These are phyloP conservation scores for Tephrocybe sp. DNA, from an alignment of 768 basidiomycete species.

Conservation along the genomic window DNA sequence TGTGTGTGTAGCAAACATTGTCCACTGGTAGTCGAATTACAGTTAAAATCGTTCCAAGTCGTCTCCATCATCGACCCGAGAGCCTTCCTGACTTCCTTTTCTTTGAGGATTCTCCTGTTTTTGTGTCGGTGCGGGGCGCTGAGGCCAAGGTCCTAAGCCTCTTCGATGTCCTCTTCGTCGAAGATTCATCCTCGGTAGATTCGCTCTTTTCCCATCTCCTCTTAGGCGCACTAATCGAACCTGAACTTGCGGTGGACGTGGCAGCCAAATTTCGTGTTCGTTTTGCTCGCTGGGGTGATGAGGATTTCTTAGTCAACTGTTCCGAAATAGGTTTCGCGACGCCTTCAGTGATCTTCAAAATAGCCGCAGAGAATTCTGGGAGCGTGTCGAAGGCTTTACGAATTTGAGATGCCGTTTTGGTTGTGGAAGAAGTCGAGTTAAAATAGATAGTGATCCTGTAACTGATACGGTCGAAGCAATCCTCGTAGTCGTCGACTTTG, in stretches of 20 bases:
- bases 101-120: background rate
- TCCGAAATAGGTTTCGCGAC: background rate
- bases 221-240: background rate
- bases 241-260: background rate
- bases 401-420: background rate
- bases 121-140: background rate
- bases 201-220: background rate
- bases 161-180: background rate
- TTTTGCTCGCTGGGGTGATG: background rate
- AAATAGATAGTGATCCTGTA: background rate
- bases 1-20: no score
- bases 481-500: background rate
- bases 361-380: conserved; percentile 1
- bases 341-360: background rate
- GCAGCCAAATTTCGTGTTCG: background rate
- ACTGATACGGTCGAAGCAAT: background rate
- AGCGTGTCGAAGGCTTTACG: background rate
- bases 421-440: background rate
- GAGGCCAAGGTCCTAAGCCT: background rate
- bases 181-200: background rate
- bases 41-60: no score
- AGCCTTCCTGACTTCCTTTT: background rate
- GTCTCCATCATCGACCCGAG: background rate
- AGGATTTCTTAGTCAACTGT: no score
- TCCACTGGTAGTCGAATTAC: no score